Base-by-base conservation (phyloP, 2,329 filamentous ascomycete genomes). In the Ophiostoma montium region DNA sequence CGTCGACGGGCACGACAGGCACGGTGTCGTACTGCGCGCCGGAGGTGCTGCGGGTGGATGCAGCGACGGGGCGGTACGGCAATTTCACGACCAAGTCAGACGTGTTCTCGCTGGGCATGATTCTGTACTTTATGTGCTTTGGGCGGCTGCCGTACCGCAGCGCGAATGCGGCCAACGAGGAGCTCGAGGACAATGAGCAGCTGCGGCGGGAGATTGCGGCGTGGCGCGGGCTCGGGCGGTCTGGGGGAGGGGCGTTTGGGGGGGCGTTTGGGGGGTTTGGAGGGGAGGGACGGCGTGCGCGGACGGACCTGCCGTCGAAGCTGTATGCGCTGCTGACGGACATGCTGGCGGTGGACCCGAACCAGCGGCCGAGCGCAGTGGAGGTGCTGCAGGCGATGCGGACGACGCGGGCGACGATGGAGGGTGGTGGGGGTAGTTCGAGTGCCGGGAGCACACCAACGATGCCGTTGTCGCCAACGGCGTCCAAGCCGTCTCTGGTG, bases 91-190 rank as follows among this genome's bases (percentile, higher is more conserved):
- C 86, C 23, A 98, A 96, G 61, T 95, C 89, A 0, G 92, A 98
- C 60, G 84, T 98, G n/a, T 98, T 98, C 64, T 95, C 89, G 1
- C 70, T 98, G 0, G 92, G 92, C 45, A 95, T 98, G 90, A 96
- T 96, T 50, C 74, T 98, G 3, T 94, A 96, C 63, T 98, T 98
- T 61, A 84, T 98, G 73, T 98, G 92, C 62, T 98, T 98, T 61
- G 86, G 84, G 1, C 76, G 82, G 43, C 72, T 98, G 11, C 92
- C 92, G 0, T 98, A 96, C 61, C 72, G 68, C 21, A 85, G 83
- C 57, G 86, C 89, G 47, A 90, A 96, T 60, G 74, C 82, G 3
- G 72, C 94, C 19, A 79, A 95, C 52, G 90, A 96, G 63, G 90
- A 96, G 60, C 80, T 87, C 49, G 92, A 98, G 61, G 88, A 96